Conservation (phyloP, 176 grass and related monocot species). For the Elaeis guineensis region DNA sequence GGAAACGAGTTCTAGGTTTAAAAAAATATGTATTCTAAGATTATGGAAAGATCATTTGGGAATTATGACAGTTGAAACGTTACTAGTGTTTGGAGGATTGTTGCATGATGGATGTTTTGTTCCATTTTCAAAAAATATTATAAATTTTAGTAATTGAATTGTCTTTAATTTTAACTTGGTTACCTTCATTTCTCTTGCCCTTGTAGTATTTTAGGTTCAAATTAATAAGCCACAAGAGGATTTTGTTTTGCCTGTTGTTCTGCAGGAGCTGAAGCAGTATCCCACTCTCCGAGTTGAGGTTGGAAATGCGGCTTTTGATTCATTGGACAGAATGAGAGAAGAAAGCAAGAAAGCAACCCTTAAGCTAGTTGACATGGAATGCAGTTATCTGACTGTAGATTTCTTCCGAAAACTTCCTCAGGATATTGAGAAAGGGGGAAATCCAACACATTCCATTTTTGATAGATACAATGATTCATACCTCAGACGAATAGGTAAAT, state of each 20-base stretch:
- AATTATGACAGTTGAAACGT: too few relatives aligned
- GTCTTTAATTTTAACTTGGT: neutral
- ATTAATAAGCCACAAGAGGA: neutral
- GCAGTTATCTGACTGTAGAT: slow-evolving; percentile 95
- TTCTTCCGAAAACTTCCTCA: slow-evolving; percentile 99
- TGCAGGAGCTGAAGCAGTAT: slow-evolving; percentile 95
- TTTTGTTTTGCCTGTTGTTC: slow-evolving; percentile 4
- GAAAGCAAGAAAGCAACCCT: slow-evolving; percentile 98
- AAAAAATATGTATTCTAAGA: too few relatives aligned
- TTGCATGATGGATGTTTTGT: too few relatives aligned
- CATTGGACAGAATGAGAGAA: slow-evolving; percentile 95
- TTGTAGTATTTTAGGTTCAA: too few relatives aligned
- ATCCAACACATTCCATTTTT: slow-evolving; percentile 95
- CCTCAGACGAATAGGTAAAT: slow-evolving; percentile 83
- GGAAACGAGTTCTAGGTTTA: too few relatives aligned
- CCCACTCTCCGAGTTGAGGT: slow-evolving; percentile 89
- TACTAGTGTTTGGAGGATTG: too few relatives aligned
- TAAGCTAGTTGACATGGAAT: slow-evolving; percentile 97
- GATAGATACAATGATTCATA: slow-evolving; percentile 99
- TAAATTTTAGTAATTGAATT: neutral
- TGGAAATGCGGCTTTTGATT: slow-evolving; percentile 80
- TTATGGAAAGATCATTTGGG: too few relatives aligned
- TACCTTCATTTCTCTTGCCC: neutral
- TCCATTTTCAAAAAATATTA: too few relatives aligned
- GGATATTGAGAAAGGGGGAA: slow-evolving; percentile 98